phyloP scores from a whole-genome alignment of 345 rosid species.

The Pseudoturritis turrita region DNA sequence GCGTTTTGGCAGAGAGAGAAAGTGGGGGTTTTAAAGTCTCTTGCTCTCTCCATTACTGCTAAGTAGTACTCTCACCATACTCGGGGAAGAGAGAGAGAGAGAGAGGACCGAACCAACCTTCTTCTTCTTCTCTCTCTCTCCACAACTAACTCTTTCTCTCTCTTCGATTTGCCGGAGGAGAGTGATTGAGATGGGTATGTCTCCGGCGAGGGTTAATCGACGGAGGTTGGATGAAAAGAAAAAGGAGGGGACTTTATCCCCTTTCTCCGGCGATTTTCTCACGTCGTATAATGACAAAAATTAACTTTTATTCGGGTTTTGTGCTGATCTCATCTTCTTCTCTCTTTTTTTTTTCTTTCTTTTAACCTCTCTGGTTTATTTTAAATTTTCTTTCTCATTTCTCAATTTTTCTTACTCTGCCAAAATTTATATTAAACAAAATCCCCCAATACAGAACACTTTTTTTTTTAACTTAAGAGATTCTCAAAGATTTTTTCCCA shows the following conservation, averaged over 20 bases:
- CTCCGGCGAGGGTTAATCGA: slow-evolving; percentile 18
- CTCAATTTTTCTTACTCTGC: neutral
- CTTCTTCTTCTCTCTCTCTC: slow-evolving; percentile 10
- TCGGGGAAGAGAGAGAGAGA: neutral
- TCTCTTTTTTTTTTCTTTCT: neutral
- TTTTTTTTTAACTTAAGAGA: too few relatives aligned
- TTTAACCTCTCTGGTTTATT: neutral
- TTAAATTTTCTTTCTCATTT: neutral
- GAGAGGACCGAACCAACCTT: slow-evolving; percentile 28
- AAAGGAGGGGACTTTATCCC: slow-evolving; percentile 24
- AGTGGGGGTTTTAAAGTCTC: slow-evolving; percentile 23
- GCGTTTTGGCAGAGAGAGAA: slow-evolving; percentile 28
- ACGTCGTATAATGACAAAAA: slow-evolving; percentile 28
- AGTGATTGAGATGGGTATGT: neutral
- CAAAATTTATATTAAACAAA: neutral
- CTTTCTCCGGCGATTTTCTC: slow-evolving; percentile 28
- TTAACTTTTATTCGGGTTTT: slow-evolving; percentile 21
- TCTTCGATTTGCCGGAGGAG: neutral
- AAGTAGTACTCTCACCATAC: slow-evolving; percentile 36
- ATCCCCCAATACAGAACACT: neutral
- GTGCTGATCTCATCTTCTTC: slow-evolving; percentile 28
- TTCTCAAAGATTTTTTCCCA: too few relatives aligned
- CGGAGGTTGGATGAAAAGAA: neutral
- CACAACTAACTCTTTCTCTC: slow-evolving; percentile 28
- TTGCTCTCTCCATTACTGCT: slow-evolving; percentile 35